Percentiles rank a stretch among this genome's conserved stretches.
Conservation (phyloP, 768 basidiomycete species). For the Leucosporidium yakuticum region DNA sequence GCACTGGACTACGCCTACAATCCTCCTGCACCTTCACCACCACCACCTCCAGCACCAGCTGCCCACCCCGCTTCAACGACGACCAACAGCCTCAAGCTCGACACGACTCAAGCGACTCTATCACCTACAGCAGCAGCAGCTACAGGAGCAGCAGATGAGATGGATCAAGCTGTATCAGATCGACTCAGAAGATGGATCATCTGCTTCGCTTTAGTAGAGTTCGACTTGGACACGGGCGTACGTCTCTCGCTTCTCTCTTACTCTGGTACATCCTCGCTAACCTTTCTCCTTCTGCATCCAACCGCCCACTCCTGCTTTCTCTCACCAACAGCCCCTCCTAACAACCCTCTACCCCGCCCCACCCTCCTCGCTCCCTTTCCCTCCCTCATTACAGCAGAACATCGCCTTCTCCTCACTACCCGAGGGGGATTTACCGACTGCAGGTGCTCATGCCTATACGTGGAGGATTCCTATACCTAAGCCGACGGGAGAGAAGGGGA, state of each 20-base stretch:
- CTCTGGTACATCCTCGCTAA: too few species aligned
- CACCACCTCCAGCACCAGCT: too few species aligned
- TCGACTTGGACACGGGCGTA: slow-evolving; percentile 37
- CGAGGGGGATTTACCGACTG: slow-evolving; percentile 19
- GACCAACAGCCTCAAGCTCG: too few species aligned
- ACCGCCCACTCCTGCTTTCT: neutral
- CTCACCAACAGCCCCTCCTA: slow-evolving; percentile 14
- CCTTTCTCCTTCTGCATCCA: neutral
- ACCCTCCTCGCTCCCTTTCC: neutral
- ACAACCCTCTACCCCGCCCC: slow-evolving; percentile 17
- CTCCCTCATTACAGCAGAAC: neutral
- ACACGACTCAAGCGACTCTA: too few species aligned
- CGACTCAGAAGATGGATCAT: slow-evolving; percentile 16
- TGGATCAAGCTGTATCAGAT: too few species aligned
- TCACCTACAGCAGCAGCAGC: too few species aligned
- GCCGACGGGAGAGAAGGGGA: neutral
- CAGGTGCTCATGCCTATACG: slow-evolving; percentile 15
- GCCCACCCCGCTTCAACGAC: too few species aligned
- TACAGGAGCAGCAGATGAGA: too few species aligned
- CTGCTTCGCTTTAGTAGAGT: slow-evolving; percentile 34
- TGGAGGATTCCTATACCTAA: slow-evolving; percentile 29
- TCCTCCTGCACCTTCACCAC: too few species aligned
- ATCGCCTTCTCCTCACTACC: slow-evolving; percentile 32
- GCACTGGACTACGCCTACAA: too few species aligned
- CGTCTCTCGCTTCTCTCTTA: neutral